A percentile compares a stretch with the other conserved stretches of the same genome.
These are phyloP conservation scores for Globisporangium recalcitrans DNA, from an alignment of 352 stramenopile species.

Conservation along the genomic window DNA sequence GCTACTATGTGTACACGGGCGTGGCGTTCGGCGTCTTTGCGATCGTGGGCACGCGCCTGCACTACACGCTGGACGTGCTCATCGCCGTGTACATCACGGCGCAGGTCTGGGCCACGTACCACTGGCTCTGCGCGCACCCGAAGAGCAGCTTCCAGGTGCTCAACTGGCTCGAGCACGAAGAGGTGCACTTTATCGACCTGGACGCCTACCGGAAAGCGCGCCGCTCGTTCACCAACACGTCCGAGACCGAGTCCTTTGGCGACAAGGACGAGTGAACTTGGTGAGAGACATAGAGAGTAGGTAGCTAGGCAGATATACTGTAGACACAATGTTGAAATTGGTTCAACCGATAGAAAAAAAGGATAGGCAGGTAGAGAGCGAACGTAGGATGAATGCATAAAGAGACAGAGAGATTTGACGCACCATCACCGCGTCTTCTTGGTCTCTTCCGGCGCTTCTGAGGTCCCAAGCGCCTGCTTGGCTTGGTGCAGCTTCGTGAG, in stretches of 20 bases:
- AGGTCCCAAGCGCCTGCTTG: not conserved
- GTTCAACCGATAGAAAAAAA: conserved; percentile 9
- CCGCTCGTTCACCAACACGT: conserved; percentile 39
- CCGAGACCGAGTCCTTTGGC: conserved; percentile 13
- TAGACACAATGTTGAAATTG: not conserved
- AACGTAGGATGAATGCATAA: not conserved
- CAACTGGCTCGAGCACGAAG: conserved; percentile 78
- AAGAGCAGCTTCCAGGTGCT: conserved; percentile 56
- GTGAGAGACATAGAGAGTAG: not conserved
- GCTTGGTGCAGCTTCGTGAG: conserved; percentile 31
- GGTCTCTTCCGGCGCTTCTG: conserved; percentile 5
- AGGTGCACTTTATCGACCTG: conserved; percentile 76
- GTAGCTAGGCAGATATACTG: not conserved
- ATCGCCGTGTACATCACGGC: conserved; percentile 85
- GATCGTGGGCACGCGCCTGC: conserved; percentile 79
- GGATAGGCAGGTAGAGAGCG: conserved; percentile 4
- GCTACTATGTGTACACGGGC: conserved; percentile 71
- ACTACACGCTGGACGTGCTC: conserved; percentile 86
- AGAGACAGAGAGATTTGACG: not conserved
- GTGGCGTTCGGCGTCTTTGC: conserved; percentile 67
- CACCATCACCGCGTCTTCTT: conserved; percentile 38
- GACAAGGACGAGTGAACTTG: conserved; percentile 13
- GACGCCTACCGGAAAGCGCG: conserved; percentile 74
- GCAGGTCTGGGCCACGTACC: conserved; percentile 82
- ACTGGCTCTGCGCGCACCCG: conserved; percentile 70